These are phyloP conservation scores for Dictyophora rubrovolvata DNA, from an alignment of 768 basidiomycete genomes.

Conservation along the genomic window DNA sequence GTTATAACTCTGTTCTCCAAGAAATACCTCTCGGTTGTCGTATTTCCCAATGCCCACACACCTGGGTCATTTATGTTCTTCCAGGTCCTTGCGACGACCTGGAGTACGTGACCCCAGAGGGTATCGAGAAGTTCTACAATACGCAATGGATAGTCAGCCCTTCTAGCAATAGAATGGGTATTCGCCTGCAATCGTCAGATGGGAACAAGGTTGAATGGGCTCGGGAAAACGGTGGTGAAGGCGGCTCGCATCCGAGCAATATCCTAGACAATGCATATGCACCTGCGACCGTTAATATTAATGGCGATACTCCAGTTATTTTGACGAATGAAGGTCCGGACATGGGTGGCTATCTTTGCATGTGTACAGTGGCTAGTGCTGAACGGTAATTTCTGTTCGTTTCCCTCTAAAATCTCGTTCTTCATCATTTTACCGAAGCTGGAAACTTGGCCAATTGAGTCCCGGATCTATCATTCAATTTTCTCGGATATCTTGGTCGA, in stretches of 20 bases:
- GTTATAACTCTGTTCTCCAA: background rate
- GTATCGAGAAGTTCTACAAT: slow-evolving; percentile 39
- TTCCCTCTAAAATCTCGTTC: background rate
- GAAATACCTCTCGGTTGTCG: slow-evolving; percentile 17
- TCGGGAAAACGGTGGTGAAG: slow-evolving; percentile 47
- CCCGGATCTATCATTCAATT: slow-evolving; percentile 49
- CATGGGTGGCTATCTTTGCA: slow-evolving; percentile 53
- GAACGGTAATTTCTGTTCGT: slow-evolving; percentile 32
- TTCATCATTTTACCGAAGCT: slow-evolving; percentile 28
- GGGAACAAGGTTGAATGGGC: slow-evolving; percentile 45
- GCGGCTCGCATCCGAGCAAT: slow-evolving; percentile 60
- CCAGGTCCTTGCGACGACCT: slow-evolving; percentile 55
- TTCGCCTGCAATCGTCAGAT: slow-evolving; percentile 35
- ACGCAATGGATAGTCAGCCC: slow-evolving; percentile 44
- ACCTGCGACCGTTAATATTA: slow-evolving; percentile 45
- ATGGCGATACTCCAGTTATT: slow-evolving; percentile 65
- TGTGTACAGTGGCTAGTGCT: slow-evolving; percentile 40
- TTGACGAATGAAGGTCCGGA: slow-evolving; percentile 51
- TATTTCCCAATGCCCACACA: slow-evolving; percentile 36
- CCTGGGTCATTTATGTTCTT: slow-evolving; percentile 47
- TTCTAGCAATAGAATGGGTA: slow-evolving; percentile 54
- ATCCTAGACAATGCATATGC: slow-evolving; percentile 55
- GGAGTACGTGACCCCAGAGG: slow-evolving; percentile 40
- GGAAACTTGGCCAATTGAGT: slow-evolving; percentile 58
- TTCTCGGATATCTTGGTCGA: slow-evolving; percentile 35